These are phyloP conservation scores for Porphyrellus cyaneotinctus DNA, from an alignment of 768 basidiomycete species.

Conservation along the genomic window DNA sequence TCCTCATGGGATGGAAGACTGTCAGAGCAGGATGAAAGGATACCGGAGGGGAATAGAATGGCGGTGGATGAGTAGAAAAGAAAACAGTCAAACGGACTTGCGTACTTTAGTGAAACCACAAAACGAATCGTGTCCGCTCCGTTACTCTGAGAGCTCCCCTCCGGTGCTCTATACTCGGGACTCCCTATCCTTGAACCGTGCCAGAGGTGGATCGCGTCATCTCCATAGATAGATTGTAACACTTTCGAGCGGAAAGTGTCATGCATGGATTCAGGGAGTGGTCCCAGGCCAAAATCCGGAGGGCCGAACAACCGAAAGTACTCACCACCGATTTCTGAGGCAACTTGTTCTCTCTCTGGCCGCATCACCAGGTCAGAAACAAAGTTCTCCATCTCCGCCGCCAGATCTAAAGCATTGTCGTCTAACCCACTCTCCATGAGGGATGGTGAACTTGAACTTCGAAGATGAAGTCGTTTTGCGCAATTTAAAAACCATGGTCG, in stretches of 20 bases:
- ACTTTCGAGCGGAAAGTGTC: constrained; percentile 34
- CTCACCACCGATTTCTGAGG: constrained; percentile 44
- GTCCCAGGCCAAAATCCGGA: background rate
- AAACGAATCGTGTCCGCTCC: constrained; percentile 51
- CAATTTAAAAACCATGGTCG: constrained; percentile 7
- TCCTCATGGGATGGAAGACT: constrained; percentile 55
- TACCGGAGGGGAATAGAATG: background rate
- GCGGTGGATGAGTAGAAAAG: background rate
- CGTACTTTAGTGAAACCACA: constrained; percentile 61
- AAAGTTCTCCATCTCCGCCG: constrained; percentile 22
- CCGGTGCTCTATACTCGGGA: constrained; percentile 1
- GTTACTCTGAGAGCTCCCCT: constrained; percentile 13
- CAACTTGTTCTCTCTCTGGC: constrained; percentile 41
- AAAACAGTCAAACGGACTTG: constrained; percentile 4
- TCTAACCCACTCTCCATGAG: constrained; percentile 18
- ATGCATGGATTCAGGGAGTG: constrained; percentile 1
- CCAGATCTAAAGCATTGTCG: constrained; percentile 9
- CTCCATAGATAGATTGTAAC: constrained; percentile 81
- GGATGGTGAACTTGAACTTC: background rate
- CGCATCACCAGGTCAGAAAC: constrained; percentile 30
- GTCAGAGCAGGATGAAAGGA: background rate
- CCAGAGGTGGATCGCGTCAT: constrained; percentile 61
- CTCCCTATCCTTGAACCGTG: constrained; percentile 29
- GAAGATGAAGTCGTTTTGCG: background rate
- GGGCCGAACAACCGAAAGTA: constrained; percentile 9